These are phyloP conservation scores for Penstemon davidsonii DNA, from an alignment of 257 asterid genomes.

Conservation along the genomic window DNA sequence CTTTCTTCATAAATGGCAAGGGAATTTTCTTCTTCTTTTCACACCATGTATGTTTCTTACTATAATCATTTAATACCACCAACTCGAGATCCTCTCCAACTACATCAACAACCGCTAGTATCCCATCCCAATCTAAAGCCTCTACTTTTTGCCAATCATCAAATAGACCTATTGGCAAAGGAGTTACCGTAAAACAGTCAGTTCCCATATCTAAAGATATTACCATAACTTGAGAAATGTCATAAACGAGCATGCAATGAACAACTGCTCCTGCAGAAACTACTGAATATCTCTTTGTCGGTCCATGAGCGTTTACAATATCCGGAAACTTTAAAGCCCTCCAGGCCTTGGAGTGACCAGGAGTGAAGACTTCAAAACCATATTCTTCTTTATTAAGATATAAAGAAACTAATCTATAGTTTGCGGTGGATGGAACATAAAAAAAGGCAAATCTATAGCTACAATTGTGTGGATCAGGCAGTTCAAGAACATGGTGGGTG, in stretches of 20 bases:
- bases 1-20: constrained; percentile 23
- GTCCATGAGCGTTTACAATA: not conserved
- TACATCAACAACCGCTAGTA: constrained; percentile 22
- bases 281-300: not conserved
- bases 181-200: constrained; percentile 19
- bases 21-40: constrained; percentile 20
- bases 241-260: not conserved
- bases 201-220: constrained; percentile 17
- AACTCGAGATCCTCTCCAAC: constrained; percentile 21
- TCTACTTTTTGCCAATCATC: not conserved
- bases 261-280: not conserved
- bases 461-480: constrained; percentile 30
- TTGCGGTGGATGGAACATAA: constrained; percentile 5
- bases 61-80: constrained; percentile 30
- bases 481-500: constrained; percentile 2
- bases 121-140: constrained; percentile 34
- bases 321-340: not conserved
- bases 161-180: not conserved
- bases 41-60: constrained; percentile 33
- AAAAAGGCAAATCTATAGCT: not conserved
- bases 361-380: constrained; percentile 26
- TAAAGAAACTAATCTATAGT: constrained; percentile 25
- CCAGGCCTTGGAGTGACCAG: constrained; percentile 18
- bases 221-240: too few relatives aligned
- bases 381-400: not conserved